phyloP scores from a whole-genome alignment of 371 early-diverging fungal genomes.

The Batkoa obscura region DNA sequence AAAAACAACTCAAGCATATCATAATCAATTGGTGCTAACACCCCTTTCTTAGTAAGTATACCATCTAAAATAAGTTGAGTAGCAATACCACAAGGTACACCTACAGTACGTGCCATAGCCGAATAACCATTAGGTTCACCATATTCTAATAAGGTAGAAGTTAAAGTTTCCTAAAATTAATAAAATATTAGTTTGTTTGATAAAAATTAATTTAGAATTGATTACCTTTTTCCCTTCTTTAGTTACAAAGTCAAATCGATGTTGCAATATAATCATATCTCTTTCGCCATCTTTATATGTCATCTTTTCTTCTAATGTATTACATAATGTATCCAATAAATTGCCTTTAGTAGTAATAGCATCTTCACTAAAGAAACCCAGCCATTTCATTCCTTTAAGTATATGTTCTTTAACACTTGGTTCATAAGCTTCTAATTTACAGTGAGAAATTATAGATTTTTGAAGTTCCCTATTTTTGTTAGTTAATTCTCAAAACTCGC shows the following conservation, averaged over 20 bases:
- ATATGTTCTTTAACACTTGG: background rate
- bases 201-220: background rate
- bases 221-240: conserved; percentile 39
- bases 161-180: conserved; percentile 46
- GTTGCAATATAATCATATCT: conserved; percentile 94
- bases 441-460: no score
- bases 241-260: conserved; percentile 79
- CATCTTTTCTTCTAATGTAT: conserved; percentile 84
- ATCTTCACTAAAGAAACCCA: conserved; percentile 9
- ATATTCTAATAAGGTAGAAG: conserved; percentile 80
- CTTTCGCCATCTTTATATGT: conserved; percentile 80
- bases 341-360: conserved; percentile 42
- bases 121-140: conserved; percentile 69
- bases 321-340: conserved; percentile 85
- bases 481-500: no score
- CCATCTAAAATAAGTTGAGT: conserved; percentile 79
- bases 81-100: conserved; percentile 92
- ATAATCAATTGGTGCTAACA: conserved; percentile 80
- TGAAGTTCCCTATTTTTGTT: no score
- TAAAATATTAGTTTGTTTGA: background rate
- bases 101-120: conserved; percentile 97
- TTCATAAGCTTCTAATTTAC: no score
- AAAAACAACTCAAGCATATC: conserved; percentile 76
- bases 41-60: conserved; percentile 45
- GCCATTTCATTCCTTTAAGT: conserved; percentile 47